Evolutionary conservation across 192 early-diverging fungal genomes (phyloP), one percentile per base, ranked within the genome.

Genomic region (Coemansia sp.): DNA sequence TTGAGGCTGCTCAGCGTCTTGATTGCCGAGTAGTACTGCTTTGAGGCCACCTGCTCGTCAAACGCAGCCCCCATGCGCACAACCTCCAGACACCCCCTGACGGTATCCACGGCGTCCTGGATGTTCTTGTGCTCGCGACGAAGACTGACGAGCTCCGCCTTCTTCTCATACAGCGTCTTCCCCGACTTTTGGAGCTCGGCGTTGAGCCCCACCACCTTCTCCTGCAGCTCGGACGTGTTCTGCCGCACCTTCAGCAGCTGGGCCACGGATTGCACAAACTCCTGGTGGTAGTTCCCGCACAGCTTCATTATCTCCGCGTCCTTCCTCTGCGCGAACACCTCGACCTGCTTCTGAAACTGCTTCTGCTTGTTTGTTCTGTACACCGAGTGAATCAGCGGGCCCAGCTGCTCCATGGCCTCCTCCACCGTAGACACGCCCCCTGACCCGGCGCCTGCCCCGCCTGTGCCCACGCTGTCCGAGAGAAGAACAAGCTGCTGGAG

Each of bases 301-400:
- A 99, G 93, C 62, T 92, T 89, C 85, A 98, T 96, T 65, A 99
- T 99, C 77, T 99, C 98, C 39, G 87, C 86, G 67, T 98, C 96
- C 68, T 98, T 98, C 57, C 88, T 87, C 57, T 88, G 82, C 32
- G 94, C 91, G 72, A 97, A 94, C 42, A 83, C 43, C 39, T 88
- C 84, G 14, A 99, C 86, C 58, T 94, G 92, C 44, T 96, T 91
- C n/a, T 89, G 75, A 64, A 98, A 98, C 38, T 88, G 85, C 49
- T 92, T 90, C 77, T 97, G 91, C 74, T 92, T 91, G 61, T 90
- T 89, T 45, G 90, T 85, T 42, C 93, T 90, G 63, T 94, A 90
- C 37, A 99, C 90, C 9, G 90, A 91, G 72, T 95, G 96, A 72
- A 99, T 94, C 38, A 92, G 86, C 41, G 92, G 92, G 0, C 92